These are phyloP conservation scores for Fusarium armeniacum DNA, from an alignment of 2,329 filamentous ascomycete genomes.

Conservation along the genomic window DNA sequence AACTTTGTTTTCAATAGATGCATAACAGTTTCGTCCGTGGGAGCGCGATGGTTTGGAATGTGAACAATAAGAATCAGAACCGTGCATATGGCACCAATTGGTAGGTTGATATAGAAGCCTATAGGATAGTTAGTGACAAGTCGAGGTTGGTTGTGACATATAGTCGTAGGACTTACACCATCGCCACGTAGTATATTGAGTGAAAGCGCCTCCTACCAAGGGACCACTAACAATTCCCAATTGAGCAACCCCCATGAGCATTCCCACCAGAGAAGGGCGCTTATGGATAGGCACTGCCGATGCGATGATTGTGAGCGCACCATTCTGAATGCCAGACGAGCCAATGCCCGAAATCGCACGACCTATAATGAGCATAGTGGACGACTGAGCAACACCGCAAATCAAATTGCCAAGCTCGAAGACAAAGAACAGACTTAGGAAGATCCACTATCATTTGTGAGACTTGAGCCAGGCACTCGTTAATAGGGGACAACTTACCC, in stretches of 20 bases:
- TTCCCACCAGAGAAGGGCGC: slow-evolving; percentile 49
- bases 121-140: slow-evolving; percentile 16
- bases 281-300: slow-evolving; percentile 49
- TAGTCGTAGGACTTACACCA: slow-evolving; percentile 56
- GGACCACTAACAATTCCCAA: slow-evolving; percentile 64
- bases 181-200: slow-evolving; percentile 58
- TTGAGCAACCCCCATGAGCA: slow-evolving; percentile 55
- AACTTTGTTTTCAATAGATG: slow-evolving; percentile 52
- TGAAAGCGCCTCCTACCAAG: slow-evolving; percentile 61
- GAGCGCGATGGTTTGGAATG: slow-evolving; percentile 54
- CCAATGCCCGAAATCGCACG: slow-evolving; percentile 64
- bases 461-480: slow-evolving; percentile 33
- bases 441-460: slow-evolving; percentile 45
- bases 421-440: slow-evolving; percentile 50
- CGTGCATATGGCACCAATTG: slow-evolving; percentile 57
- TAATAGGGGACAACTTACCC: slow-evolving; percentile 51
- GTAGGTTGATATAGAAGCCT: slow-evolving; percentile 65
- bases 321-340: slow-evolving; percentile 59
- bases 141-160: background rate
- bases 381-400: slow-evolving; percentile 62
- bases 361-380: slow-evolving; percentile 64
- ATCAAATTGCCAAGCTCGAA: slow-evolving; percentile 61
- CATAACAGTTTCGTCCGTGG: slow-evolving; percentile 23
- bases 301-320: slow-evolving; percentile 54
- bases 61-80: slow-evolving; percentile 52